These are phyloP conservation scores for Candida saitoana DNA, from an alignment of 805 yeast species.

Conservation along the genomic window DNA sequence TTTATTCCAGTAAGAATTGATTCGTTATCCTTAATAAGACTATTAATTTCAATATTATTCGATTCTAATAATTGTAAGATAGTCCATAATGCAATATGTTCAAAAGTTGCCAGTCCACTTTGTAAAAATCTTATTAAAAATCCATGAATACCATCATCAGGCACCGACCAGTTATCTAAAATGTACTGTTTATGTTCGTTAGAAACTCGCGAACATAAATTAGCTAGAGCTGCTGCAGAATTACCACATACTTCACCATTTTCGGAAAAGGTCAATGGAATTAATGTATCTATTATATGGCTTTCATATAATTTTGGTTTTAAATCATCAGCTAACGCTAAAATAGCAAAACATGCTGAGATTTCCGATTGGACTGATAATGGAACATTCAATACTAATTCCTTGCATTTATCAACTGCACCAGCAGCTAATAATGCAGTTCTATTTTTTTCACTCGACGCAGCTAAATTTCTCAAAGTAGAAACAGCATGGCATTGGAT, in stretches of 20 bases:
- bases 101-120: constrained; percentile 87
- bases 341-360: constrained; percentile 93
- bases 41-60: constrained; percentile 60
- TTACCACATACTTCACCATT: constrained; percentile 97
- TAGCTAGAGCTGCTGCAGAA: constrained; percentile 97
- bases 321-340: constrained; percentile 93
- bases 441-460: constrained; percentile 89
- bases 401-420: constrained; percentile 90
- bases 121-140: constrained; percentile 77
- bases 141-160: constrained; percentile 81
- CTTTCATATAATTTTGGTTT: constrained; percentile 78
- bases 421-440: constrained; percentile 90
- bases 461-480: constrained; percentile 92
- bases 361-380: constrained; percentile 92
- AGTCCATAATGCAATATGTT: constrained; percentile 97
- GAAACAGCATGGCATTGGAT: constrained; percentile 98
- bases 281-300: constrained; percentile 80
- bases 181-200: constrained; percentile 73
- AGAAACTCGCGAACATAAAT: constrained; percentile 81
- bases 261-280: constrained; percentile 83
- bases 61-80: constrained; percentile 88
- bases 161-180: constrained; percentile 70
- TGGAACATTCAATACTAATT: constrained; percentile 80
- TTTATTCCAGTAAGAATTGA: constrained; percentile 53
- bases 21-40: constrained; percentile 51